Percentiles rank a stretch among this genome's conserved stretches.
These are phyloP conservation scores for Megacollybia platyphylla DNA, from an alignment of 1,284 basidiomycete species.

Conservation along the genomic window DNA sequence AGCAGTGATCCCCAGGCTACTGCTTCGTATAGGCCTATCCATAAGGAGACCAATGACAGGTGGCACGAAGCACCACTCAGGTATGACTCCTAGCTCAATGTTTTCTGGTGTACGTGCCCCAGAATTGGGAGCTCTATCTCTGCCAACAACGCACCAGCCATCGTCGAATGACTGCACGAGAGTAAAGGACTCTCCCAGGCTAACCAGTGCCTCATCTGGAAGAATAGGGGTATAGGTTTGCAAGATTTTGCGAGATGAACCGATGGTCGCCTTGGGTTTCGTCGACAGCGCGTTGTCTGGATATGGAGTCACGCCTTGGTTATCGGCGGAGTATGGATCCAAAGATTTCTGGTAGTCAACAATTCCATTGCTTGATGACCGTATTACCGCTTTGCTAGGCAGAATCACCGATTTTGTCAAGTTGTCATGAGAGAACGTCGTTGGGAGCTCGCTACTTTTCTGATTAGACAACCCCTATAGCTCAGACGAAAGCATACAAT, in stretches of 20 bases:
- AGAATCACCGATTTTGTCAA: slow-evolving; percentile 33
- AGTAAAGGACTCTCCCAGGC: slow-evolving; percentile 41
- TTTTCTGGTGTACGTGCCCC: slow-evolving; percentile 18
- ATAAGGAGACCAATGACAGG: slow-evolving; percentile 42
- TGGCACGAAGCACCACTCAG: slow-evolving; percentile 61
- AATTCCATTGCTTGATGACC: slow-evolving; percentile 17
- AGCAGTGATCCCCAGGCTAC: slow-evolving; percentile 48
- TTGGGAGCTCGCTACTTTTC: slow-evolving; percentile 3
- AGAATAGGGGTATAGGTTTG: slow-evolving; percentile 56
- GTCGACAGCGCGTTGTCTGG: slow-evolving; percentile 19
- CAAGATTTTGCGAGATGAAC: slow-evolving; percentile 36
- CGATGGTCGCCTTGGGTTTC: slow-evolving; percentile 19
- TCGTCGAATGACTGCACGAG: slow-evolving; percentile 56
- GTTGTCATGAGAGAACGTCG: slow-evolving; percentile 29
- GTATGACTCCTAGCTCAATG: slow-evolving; percentile 53
- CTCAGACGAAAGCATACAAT: not conserved
- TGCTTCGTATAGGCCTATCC: slow-evolving; percentile 48
- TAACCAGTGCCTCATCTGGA: slow-evolving; percentile 53
- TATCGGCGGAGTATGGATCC: slow-evolving; percentile 17
- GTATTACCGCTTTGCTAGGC: slow-evolving; percentile 33
- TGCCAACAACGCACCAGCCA: slow-evolving; percentile 63
- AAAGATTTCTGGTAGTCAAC: slow-evolving; percentile 22
- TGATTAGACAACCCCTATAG: not conserved
- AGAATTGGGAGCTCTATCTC: slow-evolving; percentile 26
- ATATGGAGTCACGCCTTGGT: slow-evolving; percentile 26